phyloP scores from a whole-genome alignment of 441 rosid species.

The Eruca vesicaria region DNA sequence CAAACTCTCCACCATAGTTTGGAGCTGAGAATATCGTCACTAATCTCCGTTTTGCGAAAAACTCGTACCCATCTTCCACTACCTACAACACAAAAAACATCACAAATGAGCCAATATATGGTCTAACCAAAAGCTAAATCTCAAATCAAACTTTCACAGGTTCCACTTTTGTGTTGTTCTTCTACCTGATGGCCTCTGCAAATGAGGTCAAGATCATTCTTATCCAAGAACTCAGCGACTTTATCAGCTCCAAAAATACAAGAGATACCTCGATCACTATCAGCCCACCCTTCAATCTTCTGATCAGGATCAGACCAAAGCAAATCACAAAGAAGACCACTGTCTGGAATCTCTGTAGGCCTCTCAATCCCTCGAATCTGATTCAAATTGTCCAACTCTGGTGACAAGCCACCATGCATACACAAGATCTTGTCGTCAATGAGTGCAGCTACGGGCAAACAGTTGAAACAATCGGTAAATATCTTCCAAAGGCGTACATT shows the following conservation, averaged over 20 bases:
- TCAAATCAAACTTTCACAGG: background rate
- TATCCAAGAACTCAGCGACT: background rate
- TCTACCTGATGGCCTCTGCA: background rate
- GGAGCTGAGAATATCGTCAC: conserved; percentile 92
- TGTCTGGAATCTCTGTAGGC: background rate
- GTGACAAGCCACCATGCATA: background rate
- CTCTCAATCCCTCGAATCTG: background rate
- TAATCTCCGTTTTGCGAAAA: conserved; percentile 71
- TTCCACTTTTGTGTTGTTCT: background rate
- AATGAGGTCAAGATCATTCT: background rate
- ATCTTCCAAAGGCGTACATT: background rate
- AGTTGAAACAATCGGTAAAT: background rate
- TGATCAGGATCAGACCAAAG: background rate
- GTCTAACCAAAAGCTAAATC: too few species aligned
- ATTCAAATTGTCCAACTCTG: background rate
- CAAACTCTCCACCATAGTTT: conserved; percentile 93
- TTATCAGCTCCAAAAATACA: background rate
- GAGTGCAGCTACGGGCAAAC: background rate
- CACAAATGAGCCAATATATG: background rate
- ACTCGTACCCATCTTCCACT: conserved; percentile 92
- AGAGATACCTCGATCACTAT: background rate
- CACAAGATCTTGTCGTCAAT: background rate
- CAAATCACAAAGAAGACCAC: background rate
- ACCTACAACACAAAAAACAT: conserved; percentile 46
- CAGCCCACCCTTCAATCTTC: background rate